A percentile compares a stretch with the other conserved stretches of the same genome.
These are phyloP conservation scores for Durio zibethinus DNA, from an alignment of 345 rosid species.

Conservation along the genomic window DNA sequence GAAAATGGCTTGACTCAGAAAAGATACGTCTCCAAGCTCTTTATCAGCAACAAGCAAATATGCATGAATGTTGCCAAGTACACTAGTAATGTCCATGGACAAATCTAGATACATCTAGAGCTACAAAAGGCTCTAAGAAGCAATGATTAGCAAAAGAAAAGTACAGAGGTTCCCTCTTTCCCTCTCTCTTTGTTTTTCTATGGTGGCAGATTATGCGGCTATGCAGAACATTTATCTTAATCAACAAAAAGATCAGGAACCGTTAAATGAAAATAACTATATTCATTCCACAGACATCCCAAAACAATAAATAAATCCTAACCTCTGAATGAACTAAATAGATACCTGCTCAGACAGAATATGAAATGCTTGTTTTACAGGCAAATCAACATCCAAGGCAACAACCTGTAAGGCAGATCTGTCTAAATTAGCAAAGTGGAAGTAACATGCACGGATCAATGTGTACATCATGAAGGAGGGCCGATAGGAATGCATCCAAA, in stretches of 20 bases:
- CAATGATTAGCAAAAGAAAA: background rate
- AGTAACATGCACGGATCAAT: background rate
- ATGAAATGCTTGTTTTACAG: slow-evolving; percentile 62
- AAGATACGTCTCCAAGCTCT: slow-evolving; percentile 23
- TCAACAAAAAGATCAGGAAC: background rate
- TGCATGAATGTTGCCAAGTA: slow-evolving; percentile 8
- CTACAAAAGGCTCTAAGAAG: background rate
- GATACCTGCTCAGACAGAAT: slow-evolving; percentile 55
- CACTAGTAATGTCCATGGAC: background rate
- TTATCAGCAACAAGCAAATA: slow-evolving; percentile 22
- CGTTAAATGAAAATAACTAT: background rate
- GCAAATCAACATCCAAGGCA: slow-evolving; percentile 51
- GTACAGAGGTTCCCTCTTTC: background rate
- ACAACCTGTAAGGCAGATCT: slow-evolving; percentile 42
- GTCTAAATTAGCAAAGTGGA: slow-evolving; percentile 21
- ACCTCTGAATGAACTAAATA: slow-evolving; percentile 11
- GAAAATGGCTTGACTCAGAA: slow-evolving; percentile 35
- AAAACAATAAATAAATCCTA: background rate
- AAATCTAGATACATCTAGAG: background rate
- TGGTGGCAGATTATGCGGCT: background rate
- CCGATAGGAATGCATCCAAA: slow-evolving; percentile 37
- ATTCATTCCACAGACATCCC: background rate
- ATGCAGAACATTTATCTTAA: background rate
- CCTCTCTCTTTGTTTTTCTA: background rate
- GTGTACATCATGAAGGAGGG: background rate